Conservation (phyloP, 768 basidiomycete genomes). For the Nidula microcarpa region DNA sequence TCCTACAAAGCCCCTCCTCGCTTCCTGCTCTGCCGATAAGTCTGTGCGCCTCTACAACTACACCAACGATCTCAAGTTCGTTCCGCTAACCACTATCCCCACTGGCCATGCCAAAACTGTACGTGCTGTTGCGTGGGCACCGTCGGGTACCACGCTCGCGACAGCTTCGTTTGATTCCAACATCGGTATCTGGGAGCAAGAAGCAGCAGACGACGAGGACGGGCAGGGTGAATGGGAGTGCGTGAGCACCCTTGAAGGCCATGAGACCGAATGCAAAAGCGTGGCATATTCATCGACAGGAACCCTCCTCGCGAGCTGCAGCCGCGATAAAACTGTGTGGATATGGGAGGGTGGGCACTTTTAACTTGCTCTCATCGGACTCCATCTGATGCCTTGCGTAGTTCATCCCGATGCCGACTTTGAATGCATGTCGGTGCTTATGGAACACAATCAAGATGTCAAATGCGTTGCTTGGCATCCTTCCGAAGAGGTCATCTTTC, state of each 20-base stretch:
- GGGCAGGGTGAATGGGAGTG: slow-evolving; percentile 81
- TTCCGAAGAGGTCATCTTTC: slow-evolving; percentile 72
- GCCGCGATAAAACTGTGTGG: slow-evolving; percentile 98
- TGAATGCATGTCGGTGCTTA: slow-evolving; percentile 90
- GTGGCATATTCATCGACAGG: slow-evolving; percentile 81
- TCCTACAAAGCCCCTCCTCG: slow-evolving; percentile 72
- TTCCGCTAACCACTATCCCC: slow-evolving; percentile 59
- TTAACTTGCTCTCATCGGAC: neutral
- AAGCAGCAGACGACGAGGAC: slow-evolving; percentile 31
- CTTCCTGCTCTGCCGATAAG: slow-evolving; percentile 95
- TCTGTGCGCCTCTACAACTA: slow-evolving; percentile 85
- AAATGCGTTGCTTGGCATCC: slow-evolving; percentile 97
- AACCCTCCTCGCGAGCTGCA: slow-evolving; percentile 87
- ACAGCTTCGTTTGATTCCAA: slow-evolving; percentile 94
- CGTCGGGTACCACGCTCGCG: slow-evolving; percentile 81
- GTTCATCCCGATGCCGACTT: slow-evolving; percentile 92
- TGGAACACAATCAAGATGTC: slow-evolving; percentile 97
- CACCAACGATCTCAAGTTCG: slow-evolving; percentile 35
- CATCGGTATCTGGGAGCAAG: slow-evolving; percentile 87
- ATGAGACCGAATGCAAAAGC: slow-evolving; percentile 95
- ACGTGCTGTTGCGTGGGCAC: slow-evolving; percentile 83
- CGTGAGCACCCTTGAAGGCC: slow-evolving; percentile 82
- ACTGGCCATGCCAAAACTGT: slow-evolving; percentile 91
- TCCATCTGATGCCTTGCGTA: slow-evolving; percentile 21
- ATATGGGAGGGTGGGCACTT: slow-evolving; percentile 84